Percentiles rank a stretch among this genome's conserved stretches.
These are phyloP conservation scores for Hypoxylon lenormandii DNA, from an alignment of 495 filamentous ascomycete species.

Conservation along the genomic window DNA sequence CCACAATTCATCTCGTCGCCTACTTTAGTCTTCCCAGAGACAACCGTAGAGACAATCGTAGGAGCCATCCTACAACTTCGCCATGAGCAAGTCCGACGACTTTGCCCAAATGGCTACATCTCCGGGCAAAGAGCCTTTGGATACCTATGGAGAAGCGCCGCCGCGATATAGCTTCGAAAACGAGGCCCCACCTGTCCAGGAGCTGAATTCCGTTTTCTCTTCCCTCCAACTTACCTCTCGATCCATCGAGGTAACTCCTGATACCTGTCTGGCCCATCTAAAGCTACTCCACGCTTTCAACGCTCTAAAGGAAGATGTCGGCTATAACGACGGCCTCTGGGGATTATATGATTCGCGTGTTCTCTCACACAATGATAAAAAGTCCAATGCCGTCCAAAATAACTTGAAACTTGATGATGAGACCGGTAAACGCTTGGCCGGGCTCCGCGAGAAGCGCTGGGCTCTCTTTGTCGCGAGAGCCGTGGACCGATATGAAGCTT, in stretches of 20 bases:
- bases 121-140: not conserved
- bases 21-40: no score
- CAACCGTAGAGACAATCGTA: no score
- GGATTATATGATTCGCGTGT: slow-evolving; percentile 67
- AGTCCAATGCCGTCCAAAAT: slow-evolving; percentile 34
- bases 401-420: slow-evolving; percentile 35
- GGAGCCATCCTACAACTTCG: not conserved
- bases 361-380: slow-evolving; percentile 41
- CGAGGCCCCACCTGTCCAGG: slow-evolving; percentile 19
- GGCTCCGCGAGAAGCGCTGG: slow-evolving; percentile 83
- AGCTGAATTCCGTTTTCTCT: slow-evolving; percentile 59
- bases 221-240: slow-evolving; percentile 51
- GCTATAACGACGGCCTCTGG: slow-evolving; percentile 73
- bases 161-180: slow-evolving; percentile 42
- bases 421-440: slow-evolving; percentile 54
- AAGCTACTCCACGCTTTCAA: slow-evolving; percentile 79
- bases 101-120: not conserved
- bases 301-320: slow-evolving; percentile 72
- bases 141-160: slow-evolving; percentile 39
- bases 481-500: slow-evolving; percentile 76
- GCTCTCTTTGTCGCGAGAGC: slow-evolving; percentile 78
- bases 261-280: slow-evolving; percentile 77
- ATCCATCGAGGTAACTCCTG: slow-evolving; percentile 48
- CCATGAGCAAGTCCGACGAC: slow-evolving; percentile 12
- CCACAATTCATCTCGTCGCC: no score